These are phyloP conservation scores for Ascochyta koolunga DNA, from an alignment of 2,329 filamentous ascomycete species.

Conservation along the genomic window DNA sequence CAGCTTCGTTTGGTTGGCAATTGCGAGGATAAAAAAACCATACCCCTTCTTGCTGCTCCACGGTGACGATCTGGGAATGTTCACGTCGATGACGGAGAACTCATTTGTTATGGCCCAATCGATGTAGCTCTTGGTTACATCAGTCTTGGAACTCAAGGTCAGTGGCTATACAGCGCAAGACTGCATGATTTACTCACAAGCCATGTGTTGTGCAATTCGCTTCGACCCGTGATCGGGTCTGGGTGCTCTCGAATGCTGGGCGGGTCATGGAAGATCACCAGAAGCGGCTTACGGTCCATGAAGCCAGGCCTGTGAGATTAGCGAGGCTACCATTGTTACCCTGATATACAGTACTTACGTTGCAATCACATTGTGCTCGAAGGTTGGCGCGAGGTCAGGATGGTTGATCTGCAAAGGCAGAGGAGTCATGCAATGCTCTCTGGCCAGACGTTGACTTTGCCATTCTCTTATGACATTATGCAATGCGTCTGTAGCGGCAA, in stretches of 20 bases:
- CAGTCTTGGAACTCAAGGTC: conserved; percentile 66
- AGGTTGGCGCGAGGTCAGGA: conserved; percentile 73
- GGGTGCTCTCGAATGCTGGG: conserved; percentile 52
- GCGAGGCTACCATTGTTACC: background rate
- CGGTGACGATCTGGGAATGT: conserved; percentile 81
- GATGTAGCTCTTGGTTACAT: conserved; percentile 80
- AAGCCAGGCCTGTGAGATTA: conserved; percentile 63
- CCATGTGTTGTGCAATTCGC: conserved; percentile 86
- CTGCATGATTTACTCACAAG: conserved; percentile 66
- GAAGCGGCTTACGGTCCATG: conserved; percentile 67
- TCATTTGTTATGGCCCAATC: conserved; percentile 79
- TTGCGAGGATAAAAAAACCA: conserved; percentile 11
- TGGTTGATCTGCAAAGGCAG: conserved; percentile 81
- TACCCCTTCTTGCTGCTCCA: conserved; percentile 58
- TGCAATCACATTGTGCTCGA: conserved; percentile 84
- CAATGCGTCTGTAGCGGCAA: conserved; percentile 60
- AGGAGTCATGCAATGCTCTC: conserved; percentile 77
- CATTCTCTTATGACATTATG: conserved; percentile 81
- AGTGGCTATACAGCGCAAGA: conserved; percentile 47
- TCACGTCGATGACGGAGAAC: conserved; percentile 89
- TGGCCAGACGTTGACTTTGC: conserved; percentile 73
- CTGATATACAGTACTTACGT: conserved; percentile 58
- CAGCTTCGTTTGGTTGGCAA: background rate
- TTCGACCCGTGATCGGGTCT: conserved; percentile 64
- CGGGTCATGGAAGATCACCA: conserved; percentile 92